Evolutionary conservation across 1,139 yeast genomes (phyloP).

Genomic region (Taphrina communis): DNA sequence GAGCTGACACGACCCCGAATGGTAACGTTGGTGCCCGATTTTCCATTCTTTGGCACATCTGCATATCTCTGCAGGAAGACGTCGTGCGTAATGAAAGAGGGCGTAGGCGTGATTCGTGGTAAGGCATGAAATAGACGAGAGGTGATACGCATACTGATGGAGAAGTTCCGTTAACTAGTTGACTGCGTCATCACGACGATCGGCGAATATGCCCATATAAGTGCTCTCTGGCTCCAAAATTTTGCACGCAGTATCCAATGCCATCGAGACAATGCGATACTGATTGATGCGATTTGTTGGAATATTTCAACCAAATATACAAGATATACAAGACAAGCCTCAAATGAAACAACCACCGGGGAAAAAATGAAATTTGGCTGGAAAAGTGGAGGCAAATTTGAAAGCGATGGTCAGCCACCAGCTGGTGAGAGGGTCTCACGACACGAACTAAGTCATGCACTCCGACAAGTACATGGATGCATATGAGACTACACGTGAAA

Average conservation of each 20-base stretch:
- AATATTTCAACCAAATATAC: background rate
- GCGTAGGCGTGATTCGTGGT: slow-evolving; percentile 10
- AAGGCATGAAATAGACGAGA: slow-evolving; percentile 1
- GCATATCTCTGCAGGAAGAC: background rate
- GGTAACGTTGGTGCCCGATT: background rate
- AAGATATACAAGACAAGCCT: background rate
- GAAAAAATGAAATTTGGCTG: background rate
- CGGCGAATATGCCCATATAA: background rate
- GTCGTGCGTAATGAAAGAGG: slow-evolving; percentile 8
- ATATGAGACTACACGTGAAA: too few species aligned
- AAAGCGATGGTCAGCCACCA: too few species aligned
- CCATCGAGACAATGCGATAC: too few species aligned
- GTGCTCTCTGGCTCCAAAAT: too few species aligned
- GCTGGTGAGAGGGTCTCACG: too few species aligned
- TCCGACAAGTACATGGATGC: too few species aligned
- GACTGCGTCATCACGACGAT: too few species aligned
- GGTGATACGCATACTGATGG: background rate
- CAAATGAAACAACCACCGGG: background rate
- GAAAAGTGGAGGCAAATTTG: background rate
- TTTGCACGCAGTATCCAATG: too few species aligned
- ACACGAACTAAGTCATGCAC: too few species aligned
- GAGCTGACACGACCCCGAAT: slow-evolving; percentile 19
- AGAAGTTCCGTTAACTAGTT: too few species aligned
- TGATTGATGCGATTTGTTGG: too few species aligned
- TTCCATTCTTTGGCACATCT: background rate